Evolutionary conservation across 2,329 filamentous ascomycete species (phyloP), one percentile per base, ranked within the genome.

Genomic region (Diplocarpon mali): DNA sequence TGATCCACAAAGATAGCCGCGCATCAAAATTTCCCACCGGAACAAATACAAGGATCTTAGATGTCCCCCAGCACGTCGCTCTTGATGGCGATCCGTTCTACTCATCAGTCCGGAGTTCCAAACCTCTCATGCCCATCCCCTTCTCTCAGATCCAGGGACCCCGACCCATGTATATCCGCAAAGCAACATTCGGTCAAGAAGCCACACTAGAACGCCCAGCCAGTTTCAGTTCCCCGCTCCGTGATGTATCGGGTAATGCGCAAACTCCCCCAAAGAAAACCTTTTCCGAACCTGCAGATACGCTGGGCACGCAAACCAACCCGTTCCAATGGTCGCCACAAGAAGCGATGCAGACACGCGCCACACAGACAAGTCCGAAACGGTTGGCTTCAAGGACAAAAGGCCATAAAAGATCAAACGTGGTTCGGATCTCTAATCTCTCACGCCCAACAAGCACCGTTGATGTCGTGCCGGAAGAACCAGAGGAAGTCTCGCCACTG

Each of bases 321-420:
- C 9, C 38, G 3, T 60, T 59, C 24, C 55, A 53, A 43, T 58
- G 57, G 57, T 53, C 53, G 29, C 53, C 58, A 3, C 51, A 57
- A 46, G 53, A 53, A 36, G 39, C 48, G 20, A 53, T 51, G 46
- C 42, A 53, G 38, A 41, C 40, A 5, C 40, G 48, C 30, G 16
- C 42, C 2, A 45, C 32, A 1, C 41, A 40, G 30, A 41, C 39
- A 13, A 55, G 45, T 31, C 44, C 51, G 7, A 52, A 45, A 13
- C 41, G 38, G 6, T 29, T 32, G 2, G 38, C 36, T 11, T 34
- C 48, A 4, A 36, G 40, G 29, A 45, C 45, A 10, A 57, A 54
- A 35, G 57, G 53, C 0, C 58, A 61, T 20, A 57, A 56, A 31
- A 45, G 53, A 35, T 56, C 54, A 0, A 53, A 55, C 31, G 48